Percentiles rank a stretch among this genome's conserved stretches.
These are phyloP conservation scores for Conoideocrella luteorostrata DNA, from an alignment of 2,329 filamentous ascomycete genomes.

Conservation along the genomic window DNA sequence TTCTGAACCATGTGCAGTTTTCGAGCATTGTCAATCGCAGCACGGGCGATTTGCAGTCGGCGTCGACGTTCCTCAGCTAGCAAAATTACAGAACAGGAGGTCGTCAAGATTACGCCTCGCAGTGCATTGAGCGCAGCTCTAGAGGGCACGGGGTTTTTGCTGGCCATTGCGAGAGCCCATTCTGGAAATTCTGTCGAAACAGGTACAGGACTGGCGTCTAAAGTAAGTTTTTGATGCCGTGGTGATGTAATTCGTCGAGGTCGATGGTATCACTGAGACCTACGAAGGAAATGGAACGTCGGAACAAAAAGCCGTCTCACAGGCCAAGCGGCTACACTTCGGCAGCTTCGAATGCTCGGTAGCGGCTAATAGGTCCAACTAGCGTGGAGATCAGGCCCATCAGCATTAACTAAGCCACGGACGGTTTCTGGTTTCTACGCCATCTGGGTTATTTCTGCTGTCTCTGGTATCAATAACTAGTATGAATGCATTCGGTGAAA, in stretches of 20 bases:
- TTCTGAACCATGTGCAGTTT: conserved; percentile 38
- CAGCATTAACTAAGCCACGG: too few relatives aligned
- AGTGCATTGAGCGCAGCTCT: conserved; percentile 50
- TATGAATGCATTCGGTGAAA: too few relatives aligned
- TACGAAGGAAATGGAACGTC: not conserved
- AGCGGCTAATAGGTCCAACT: too few relatives aligned
- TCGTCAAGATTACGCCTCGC: conserved; percentile 49
- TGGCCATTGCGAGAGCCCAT: conserved; percentile 35
- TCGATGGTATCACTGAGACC: too few relatives aligned
- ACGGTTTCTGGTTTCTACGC: too few relatives aligned
- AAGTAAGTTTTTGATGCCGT: not conserved
- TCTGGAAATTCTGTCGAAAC: not conserved
- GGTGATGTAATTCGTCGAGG: not conserved
- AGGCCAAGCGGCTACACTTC: conserved; percentile 5
- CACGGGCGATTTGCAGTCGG: conserved; percentile 43
- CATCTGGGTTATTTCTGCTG: too few relatives aligned
- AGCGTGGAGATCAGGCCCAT: too few relatives aligned
- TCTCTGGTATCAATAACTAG: too few relatives aligned
- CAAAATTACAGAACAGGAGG: conserved; percentile 49
- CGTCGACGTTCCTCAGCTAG: conserved; percentile 52
- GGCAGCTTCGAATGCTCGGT: not conserved
- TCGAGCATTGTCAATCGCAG: conserved; percentile 46
- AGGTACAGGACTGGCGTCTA: not conserved
- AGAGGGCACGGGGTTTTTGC: conserved; percentile 44
- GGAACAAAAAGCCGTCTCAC: not conserved